Base-by-base conservation (phyloP, 1,284 basidiomycete genomes). In the Caloboletus inedulis region DNA sequence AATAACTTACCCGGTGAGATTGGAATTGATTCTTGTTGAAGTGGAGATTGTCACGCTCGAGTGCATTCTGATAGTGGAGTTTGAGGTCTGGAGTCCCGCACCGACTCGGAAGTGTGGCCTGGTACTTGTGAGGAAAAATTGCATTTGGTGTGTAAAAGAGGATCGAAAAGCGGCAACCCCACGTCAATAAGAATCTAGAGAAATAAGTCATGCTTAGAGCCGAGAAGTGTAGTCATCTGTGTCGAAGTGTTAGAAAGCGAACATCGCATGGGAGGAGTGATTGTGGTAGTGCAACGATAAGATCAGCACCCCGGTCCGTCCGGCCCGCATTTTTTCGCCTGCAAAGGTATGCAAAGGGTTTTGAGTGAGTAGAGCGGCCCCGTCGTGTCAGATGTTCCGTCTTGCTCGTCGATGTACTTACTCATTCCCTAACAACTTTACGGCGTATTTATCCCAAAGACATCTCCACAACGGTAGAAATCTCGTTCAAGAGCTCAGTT, bases 401-500 rank as follows among this genome's bases (percentile, higher is more conserved):
- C 50, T 60, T 44, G 51, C 51, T 40, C 58, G 49, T 53, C 62
- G 44, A 50, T 65, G 57, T 30, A 8, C 37, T 43, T 55, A 53
- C 14, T 46, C 50, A 27, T 34, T 49, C 36, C 21, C 33, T 46
- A 48, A 42, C 18, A 23, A 23, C 23, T n/a, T n/a, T n/a, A n/a
- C n/a, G 27, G 21, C 19, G n/a, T 39, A 9, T 19, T 12, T 14
- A 4, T 27, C 16, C 23, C 16, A 45, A 43, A 65, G 58, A 47
- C 54, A 13, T 27, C n/a, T 69, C 9, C 54, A 67, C 43, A 53
- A 43, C 3, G 53, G 47, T 13, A 59, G 55, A 50, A 52, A 48
- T 42, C 56, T 68, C 19, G 39, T 68, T 29, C 58, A 62, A 43
- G 69, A 71, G 35, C 61, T 68, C 49, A 43, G 19, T 30, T 53